Evolutionary conservation across 2,329 filamentous ascomycete genomes (phyloP).

Genomic region (Penicillium sp.): DNA sequence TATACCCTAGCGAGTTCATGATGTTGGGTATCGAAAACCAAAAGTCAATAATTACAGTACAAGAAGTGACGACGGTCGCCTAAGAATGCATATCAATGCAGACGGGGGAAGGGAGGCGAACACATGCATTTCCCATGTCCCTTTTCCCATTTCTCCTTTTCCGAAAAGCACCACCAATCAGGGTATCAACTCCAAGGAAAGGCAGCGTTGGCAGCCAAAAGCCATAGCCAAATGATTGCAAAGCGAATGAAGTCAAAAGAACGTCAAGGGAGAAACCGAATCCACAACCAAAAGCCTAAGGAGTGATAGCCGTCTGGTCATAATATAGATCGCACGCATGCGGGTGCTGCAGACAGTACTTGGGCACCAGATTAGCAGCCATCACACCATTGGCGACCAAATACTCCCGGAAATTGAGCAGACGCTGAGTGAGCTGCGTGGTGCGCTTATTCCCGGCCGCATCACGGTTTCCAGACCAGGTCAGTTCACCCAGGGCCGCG

Average conservation of each 20-base stretch:
- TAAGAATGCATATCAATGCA: neutral
- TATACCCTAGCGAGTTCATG: neutral
- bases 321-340: constrained; percentile 61
- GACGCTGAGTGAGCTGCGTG: constrained; percentile 58
- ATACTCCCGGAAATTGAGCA: constrained; percentile 64
- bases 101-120: neutral
- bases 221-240: neutral
- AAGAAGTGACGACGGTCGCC: neutral
- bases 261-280: neutral
- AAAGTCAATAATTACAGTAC: neutral
- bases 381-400: constrained; percentile 58
- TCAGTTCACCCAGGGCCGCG: constrained; percentile 59
- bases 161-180: neutral
- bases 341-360: constrained; percentile 62
- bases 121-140: constrained; percentile 1
- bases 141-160: too few species aligned
- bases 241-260: neutral
- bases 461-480: constrained; percentile 60
- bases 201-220: neutral
- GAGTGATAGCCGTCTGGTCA: constrained; percentile 51
- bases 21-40: neutral
- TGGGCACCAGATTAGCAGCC: constrained; percentile 57
- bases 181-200: neutral
- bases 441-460: constrained; percentile 55
- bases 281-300: neutral